These are phyloP conservation scores for Russula virescens DNA, from an alignment of 768 basidiomycete genomes.

Conservation along the genomic window DNA sequence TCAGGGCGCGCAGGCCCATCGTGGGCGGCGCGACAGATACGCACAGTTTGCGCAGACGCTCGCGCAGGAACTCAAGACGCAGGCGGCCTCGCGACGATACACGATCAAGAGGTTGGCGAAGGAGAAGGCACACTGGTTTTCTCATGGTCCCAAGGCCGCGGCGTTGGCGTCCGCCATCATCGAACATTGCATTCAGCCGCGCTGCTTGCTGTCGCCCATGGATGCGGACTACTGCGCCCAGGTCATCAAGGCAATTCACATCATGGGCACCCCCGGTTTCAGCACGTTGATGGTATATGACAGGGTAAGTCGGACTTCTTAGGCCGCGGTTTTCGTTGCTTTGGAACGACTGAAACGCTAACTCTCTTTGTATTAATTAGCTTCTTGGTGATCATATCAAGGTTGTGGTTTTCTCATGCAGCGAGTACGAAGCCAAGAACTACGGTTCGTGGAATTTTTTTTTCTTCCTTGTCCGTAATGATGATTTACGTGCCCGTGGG, in stretches of 20 bases:
- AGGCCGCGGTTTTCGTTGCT: conserved; percentile 28
- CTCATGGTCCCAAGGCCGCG: conserved; percentile 47
- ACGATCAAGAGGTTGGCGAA: conserved; percentile 70
- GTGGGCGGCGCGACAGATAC: conserved; percentile 59
- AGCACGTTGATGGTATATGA: conserved; percentile 82
- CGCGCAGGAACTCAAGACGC: conserved; percentile 68
- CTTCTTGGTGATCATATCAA: conserved; percentile 81
- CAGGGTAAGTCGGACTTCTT: conserved; percentile 37
- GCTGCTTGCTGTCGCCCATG: conserved; percentile 90
- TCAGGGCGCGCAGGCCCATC: conserved; percentile 50
- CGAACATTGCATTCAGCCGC: conserved; percentile 90
- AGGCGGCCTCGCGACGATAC: conserved; percentile 62
- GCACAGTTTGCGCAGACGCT: conserved; percentile 54
- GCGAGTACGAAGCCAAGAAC: conserved; percentile 93
- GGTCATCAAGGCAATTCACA: conserved; percentile 83
- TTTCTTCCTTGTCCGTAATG: not conserved
- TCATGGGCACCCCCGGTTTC: conserved; percentile 84
- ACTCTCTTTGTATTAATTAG: conserved; percentile 38
- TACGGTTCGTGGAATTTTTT: conserved; percentile 52
- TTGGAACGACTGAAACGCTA: not conserved
- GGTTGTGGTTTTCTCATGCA: conserved; percentile 84
- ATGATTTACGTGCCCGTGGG: not conserved
- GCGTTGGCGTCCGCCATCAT: conserved; percentile 59
- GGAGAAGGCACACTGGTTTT: conserved; percentile 82
- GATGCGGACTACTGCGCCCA: conserved; percentile 94